A percentile compares a stretch with the other conserved stretches of the same genome.
phyloP scores from a whole-genome alignment of 1,139 yeast species.

The Protomyces gravidus region DNA sequence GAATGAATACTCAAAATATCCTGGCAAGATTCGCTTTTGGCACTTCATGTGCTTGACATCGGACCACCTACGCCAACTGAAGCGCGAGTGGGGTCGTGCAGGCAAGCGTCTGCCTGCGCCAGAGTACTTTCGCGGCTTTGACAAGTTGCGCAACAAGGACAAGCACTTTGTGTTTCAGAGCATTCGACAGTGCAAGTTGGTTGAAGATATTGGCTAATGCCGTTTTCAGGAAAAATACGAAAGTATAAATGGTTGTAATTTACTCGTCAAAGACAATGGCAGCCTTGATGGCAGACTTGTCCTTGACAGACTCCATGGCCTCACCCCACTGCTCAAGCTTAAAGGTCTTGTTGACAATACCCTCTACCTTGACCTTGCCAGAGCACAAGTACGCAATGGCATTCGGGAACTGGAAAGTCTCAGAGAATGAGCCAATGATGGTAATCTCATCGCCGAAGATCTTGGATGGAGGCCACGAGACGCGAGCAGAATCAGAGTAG shows the following conservation, averaged over 20 bases:
- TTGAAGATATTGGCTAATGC: too few relatives aligned
- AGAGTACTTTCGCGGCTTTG: neutral
- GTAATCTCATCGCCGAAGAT: conserved; percentile 34
- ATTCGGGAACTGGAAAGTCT: conserved; percentile 33
- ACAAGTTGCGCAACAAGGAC: neutral
- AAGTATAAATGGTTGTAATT: neutral
- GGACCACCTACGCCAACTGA: neutral
- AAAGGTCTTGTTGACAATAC: conserved; percentile 33
- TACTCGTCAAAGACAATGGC: conserved; percentile 31
- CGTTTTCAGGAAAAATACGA: too few relatives aligned
- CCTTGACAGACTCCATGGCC: conserved; percentile 31
- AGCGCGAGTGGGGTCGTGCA: neutral
- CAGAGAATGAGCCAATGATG: conserved; percentile 33
- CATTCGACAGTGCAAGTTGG: neutral
- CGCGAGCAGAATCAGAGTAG: conserved; percentile 31
- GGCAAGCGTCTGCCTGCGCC: neutral
- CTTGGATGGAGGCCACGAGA: conserved; percentile 33
- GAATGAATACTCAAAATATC: neutral
- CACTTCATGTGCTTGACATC: neutral
- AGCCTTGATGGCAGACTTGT: conserved; percentile 33
- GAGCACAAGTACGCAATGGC: conserved; percentile 32
- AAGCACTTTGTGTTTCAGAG: neutral
- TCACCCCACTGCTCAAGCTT: conserved; percentile 34
- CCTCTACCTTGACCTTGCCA: conserved; percentile 32
- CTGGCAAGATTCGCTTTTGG: neutral